phyloP scores from a whole-genome alignment of 2,329 filamentous ascomycete genomes.

The Aureobasidium leucospermi region DNA sequence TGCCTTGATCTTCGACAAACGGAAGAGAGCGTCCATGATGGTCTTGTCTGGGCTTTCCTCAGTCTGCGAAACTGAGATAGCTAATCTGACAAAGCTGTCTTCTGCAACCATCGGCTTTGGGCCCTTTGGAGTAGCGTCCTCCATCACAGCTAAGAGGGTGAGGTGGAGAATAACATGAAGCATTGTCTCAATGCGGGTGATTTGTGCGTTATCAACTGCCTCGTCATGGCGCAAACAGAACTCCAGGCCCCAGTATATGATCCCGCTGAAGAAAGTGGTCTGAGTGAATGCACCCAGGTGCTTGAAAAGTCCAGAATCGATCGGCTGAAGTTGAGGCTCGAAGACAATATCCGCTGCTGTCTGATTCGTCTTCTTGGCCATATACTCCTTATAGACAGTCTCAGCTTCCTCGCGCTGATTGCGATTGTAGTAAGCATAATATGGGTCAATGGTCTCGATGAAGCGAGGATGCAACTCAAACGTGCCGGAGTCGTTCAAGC shows the following conservation, averaged over 20 bases:
- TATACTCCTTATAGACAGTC: conserved; percentile 75
- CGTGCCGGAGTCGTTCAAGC: conserved; percentile 82
- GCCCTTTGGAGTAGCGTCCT: conserved; percentile 47
- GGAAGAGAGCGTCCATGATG: conserved; percentile 46
- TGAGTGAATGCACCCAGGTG: conserved; percentile 71
- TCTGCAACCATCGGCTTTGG: conserved; percentile 5
- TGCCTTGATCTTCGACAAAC: conserved; percentile 56
- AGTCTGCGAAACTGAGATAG: not conserved
- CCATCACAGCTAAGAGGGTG: conserved; percentile 73
- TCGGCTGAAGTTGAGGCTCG: conserved; percentile 73
- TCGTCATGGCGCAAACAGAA: conserved; percentile 67
- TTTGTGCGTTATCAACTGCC: conserved; percentile 66
- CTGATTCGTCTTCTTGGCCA: conserved; percentile 82
- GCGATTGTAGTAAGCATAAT: conserved; percentile 91
- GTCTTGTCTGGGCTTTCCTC: conserved; percentile 26
- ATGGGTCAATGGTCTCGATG: conserved; percentile 85
- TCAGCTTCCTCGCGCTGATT: conserved; percentile 97
- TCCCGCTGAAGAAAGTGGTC: conserved; percentile 79
- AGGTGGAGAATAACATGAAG: conserved; percentile 87
- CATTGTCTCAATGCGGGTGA: conserved; percentile 82
- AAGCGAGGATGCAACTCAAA: conserved; percentile 87
- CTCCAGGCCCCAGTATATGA: conserved; percentile 79
- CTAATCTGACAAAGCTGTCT: conserved; percentile 16
- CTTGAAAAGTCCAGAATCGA: conserved; percentile 69
- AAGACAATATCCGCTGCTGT: conserved; percentile 77